Conservation (phyloP, 768 basidiomycete genomes). For the Mycena pura region DNA sequence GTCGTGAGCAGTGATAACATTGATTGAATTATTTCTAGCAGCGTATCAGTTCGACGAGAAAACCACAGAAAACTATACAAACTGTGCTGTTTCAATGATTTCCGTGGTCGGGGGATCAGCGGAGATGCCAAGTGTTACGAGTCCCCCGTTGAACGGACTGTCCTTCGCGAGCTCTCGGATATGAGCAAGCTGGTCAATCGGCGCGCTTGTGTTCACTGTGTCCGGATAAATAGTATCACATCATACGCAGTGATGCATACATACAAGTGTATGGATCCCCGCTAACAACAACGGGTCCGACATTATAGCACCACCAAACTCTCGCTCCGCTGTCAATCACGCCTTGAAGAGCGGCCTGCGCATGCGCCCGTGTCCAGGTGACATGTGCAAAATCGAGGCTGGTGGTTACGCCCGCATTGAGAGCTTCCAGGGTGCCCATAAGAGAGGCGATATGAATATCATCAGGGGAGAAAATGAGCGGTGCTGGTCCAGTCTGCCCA, state of each 20-base stretch:
- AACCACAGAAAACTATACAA: not conserved
- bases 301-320: constrained; percentile 15
- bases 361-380: constrained; percentile 13
- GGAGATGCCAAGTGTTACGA: constrained; percentile 10
- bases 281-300: constrained; percentile 11
- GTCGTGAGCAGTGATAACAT: constrained; percentile 8
- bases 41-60: not conserved
- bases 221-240: not conserved
- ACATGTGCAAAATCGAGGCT: constrained; percentile 15
- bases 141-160: constrained; percentile 11
- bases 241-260: not conserved
- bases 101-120: constrained; percentile 11
- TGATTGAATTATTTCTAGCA: constrained; percentile 10
- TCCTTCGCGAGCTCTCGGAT: constrained; percentile 11
- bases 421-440: constrained; percentile 11
- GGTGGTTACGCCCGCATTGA: constrained; percentile 14
- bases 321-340: constrained; percentile 11
- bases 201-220: constrained; percentile 14
- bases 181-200: constrained; percentile 15
- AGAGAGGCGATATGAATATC: constrained; percentile 13
- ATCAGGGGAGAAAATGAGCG: constrained; percentile 12
- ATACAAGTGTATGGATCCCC: constrained; percentile 15
- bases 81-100: constrained; percentile 12
- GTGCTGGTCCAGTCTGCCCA: not conserved
- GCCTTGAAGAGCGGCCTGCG: constrained; percentile 8